A percentile compares a stretch with the other conserved stretches of the same genome.
phyloP scores from a whole-genome alignment of 2,329 filamentous ascomycete species.

The Rhynchosporium graminicola region DNA sequence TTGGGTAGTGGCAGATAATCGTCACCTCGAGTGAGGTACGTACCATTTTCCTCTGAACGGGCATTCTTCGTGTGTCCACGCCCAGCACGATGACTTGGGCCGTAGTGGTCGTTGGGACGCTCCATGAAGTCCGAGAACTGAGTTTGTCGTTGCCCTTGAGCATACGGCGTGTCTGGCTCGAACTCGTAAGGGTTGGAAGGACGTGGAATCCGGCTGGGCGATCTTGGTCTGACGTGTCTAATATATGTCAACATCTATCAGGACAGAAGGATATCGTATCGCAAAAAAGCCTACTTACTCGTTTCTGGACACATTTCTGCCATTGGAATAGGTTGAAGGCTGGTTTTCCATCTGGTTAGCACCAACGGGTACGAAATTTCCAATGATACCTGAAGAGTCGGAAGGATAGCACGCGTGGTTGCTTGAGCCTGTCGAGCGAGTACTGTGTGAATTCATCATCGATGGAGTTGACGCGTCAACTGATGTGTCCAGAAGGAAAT shows the following conservation, averaged over 20 bases:
- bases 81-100: conserved; percentile 20
- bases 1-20: conserved; percentile 14
- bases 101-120: not conserved
- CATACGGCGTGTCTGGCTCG: conserved; percentile 33
- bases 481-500: conserved; percentile 15
- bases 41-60: conserved; percentile 28
- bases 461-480: conserved; percentile 6
- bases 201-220: conserved; percentile 15
- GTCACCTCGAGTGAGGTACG: conserved; percentile 12
- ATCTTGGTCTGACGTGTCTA: conserved; percentile 5
- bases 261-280: too few relatives aligned
- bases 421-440: conserved; percentile 22
- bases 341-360: conserved; percentile 14
- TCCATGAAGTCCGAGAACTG: conserved; percentile 34
- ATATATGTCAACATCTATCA: not conserved
- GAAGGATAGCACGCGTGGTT: conserved; percentile 19
- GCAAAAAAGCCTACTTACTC: conserved; percentile 13
- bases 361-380: conserved; percentile 34
- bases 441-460: not conserved
- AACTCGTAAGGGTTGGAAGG: conserved; percentile 34
- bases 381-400: conserved; percentile 31
- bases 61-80: conserved; percentile 32
- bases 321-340: not conserved
- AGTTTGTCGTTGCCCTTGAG: conserved; percentile 27
- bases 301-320: not conserved